A percentile compares a stretch with the other conserved stretches of the same genome.
phyloP scores from a whole-genome alignment of 306 rosid genomes.

The Hippophae rhamnoides region DNA sequence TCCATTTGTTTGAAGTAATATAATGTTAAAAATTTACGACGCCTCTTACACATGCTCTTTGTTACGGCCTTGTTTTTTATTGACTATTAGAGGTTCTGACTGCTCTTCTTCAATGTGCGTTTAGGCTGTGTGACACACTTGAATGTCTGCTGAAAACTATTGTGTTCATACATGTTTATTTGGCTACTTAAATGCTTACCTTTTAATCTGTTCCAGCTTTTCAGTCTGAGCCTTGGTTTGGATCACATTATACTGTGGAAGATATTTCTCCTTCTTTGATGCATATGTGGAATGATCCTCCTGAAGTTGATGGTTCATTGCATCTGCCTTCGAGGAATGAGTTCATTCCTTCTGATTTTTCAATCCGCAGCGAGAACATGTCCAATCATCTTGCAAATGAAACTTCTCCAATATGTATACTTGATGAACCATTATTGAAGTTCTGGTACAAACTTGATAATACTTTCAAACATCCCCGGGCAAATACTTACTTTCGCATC shows the following conservation, averaged over 20 bases:
- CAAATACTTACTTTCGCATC: conserved; percentile 76
- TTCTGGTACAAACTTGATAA: conserved; percentile 84
- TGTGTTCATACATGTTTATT: conserved; percentile 13
- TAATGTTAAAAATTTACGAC: neutral
- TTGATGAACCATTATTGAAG: conserved; percentile 78
- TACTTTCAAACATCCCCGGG: conserved; percentile 84
- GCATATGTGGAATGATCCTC: conserved; percentile 76
- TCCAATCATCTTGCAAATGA: conserved; percentile 26
- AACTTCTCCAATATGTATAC: conserved; percentile 60
- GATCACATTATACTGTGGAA: conserved; percentile 61
- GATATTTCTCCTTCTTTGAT: conserved; percentile 61
- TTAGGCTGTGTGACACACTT: no score
- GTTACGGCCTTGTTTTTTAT: neutral
- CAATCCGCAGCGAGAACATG: conserved; percentile 40
- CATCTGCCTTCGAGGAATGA: conserved; percentile 87
- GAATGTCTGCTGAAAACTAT: conserved; percentile 8
- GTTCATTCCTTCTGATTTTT: conserved; percentile 86
- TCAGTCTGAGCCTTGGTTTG: conserved; percentile 87
- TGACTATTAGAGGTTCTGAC: neutral
- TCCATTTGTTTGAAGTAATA: no score
- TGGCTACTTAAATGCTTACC: conserved; percentile 12
- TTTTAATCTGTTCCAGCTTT: conserved; percentile 38
- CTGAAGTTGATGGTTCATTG: conserved; percentile 54
- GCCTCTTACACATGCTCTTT: conserved; percentile 2
- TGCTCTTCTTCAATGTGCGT: neutral